Evolutionary conservation across 192 early-diverging fungal species (phyloP).

Genomic region (Rhizophagus sp.): DNA sequence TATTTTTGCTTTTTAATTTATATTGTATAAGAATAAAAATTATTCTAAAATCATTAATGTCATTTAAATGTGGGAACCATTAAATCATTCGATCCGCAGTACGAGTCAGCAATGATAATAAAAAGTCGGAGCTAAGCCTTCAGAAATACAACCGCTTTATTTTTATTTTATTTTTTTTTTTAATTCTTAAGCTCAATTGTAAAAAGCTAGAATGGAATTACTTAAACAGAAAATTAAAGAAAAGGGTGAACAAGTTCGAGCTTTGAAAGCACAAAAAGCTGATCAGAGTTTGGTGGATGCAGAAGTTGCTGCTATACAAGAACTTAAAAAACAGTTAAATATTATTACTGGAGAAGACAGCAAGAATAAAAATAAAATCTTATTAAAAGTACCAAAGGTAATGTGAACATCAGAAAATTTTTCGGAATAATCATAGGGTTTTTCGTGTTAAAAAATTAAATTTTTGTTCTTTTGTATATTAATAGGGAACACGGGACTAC

Average conservation of each 20-base stretch:
- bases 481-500: constrained; percentile 92
- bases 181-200: neutral
- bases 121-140: neutral
- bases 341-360: constrained; percentile 36
- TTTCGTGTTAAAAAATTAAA: neutral
- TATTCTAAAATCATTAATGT: neutral
- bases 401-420: neutral
- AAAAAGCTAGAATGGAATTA: constrained; percentile 13
- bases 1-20: neutral
- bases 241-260: constrained; percentile 60
- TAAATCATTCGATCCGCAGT: neutral
- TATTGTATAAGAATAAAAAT: neutral
- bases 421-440: neutral
- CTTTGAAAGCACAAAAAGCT: constrained; percentile 63
- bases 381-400: constrained; percentile 82
- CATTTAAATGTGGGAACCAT: neutral
- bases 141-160: neutral
- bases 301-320: constrained; percentile 57
- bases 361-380: constrained; percentile 57
- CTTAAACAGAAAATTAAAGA: constrained; percentile 47
- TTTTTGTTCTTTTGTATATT: neutral
- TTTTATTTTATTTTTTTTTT: neutral
- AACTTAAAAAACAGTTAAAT: constrained; percentile 64
- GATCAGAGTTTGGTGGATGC: constrained; percentile 56
- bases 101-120: neutral